Conservation (phyloP, 176 grass and related monocot genomes). For the Juncus effusus region DNA sequence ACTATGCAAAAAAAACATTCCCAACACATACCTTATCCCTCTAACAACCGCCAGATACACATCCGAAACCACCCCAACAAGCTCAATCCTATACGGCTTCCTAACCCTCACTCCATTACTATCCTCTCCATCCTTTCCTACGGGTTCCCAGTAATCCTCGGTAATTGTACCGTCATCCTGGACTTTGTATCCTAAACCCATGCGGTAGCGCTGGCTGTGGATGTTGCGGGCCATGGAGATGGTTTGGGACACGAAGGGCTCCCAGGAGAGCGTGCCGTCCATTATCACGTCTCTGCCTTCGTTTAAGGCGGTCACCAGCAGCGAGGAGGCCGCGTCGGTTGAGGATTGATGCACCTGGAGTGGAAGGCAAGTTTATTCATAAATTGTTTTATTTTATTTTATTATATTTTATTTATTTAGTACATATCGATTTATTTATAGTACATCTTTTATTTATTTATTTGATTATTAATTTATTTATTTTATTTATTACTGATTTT, state of each 20-base stretch:
- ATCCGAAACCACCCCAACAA: constrained; percentile 80
- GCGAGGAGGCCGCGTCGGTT: constrained; percentile 81
- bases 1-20: neutral
- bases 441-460: no score
- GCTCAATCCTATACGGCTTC: constrained; percentile 84
- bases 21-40: constrained; percentile 52
- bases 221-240: constrained; percentile 72
- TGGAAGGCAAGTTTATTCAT: no score
- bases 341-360: constrained; percentile 87
- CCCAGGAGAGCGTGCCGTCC: constrained; percentile 95
- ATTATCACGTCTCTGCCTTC: constrained; percentile 95
- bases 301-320: constrained; percentile 94
- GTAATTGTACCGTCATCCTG: constrained; percentile 46
- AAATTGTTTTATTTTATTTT: no score
- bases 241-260: constrained; percentile 85
- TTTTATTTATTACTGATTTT: no score
- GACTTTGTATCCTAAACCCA: constrained; percentile 87
- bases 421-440: no score
- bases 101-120: neutral
- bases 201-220: constrained; percentile 79
- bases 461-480: no score
- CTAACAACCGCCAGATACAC: constrained; percentile 84
- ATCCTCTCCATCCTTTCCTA: constrained; percentile 4
- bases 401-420: no score
- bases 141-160: constrained; percentile 89